A percentile compares a stretch with the other conserved stretches of the same genome.
Conservation (phyloP, 306 rosid species). For the Ammopiptanthus mongolicus region DNA sequence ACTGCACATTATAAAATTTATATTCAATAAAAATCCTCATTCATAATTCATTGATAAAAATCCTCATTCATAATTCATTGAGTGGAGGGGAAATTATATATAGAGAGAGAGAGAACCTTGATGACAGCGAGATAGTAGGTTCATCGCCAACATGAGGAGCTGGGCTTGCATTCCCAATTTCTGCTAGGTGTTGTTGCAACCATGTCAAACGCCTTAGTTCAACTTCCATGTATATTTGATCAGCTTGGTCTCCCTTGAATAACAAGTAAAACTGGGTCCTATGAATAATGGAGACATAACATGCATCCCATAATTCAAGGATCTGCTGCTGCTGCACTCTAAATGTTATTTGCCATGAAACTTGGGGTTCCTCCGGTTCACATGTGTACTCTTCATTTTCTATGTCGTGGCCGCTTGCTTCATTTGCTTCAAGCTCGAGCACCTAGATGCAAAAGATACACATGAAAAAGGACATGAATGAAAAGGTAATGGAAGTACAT, state of each 20-base stretch:
- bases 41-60: background rate
- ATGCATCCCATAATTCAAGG: conserved; percentile 87
- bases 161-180: conserved; percentile 90
- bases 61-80: background rate
- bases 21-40: background rate
- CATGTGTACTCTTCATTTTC: conserved; percentile 57
- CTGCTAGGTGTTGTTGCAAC: conserved; percentile 88
- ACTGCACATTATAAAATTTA: conserved; percentile 42
- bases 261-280: conserved; percentile 92
- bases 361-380: conserved; percentile 54
- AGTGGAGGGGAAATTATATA: background rate
- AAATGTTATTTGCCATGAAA: conserved; percentile 81
- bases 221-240: conserved; percentile 95
- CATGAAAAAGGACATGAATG: background rate
- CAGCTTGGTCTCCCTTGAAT: conserved; percentile 92
- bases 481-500: background rate
- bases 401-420: conserved; percentile 71
- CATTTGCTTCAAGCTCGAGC: conserved; percentile 96
- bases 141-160: conserved; percentile 87
- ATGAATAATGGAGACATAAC: conserved; percentile 91
- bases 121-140: conserved; percentile 75
- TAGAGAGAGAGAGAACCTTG: conserved; percentile 51
- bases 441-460: conserved; percentile 47
- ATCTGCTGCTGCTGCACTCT: conserved; percentile 79
- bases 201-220: conserved; percentile 93